Conservation (phyloP, 1,139 yeast genomes). For the Sugiyamaella pinicola region DNA sequence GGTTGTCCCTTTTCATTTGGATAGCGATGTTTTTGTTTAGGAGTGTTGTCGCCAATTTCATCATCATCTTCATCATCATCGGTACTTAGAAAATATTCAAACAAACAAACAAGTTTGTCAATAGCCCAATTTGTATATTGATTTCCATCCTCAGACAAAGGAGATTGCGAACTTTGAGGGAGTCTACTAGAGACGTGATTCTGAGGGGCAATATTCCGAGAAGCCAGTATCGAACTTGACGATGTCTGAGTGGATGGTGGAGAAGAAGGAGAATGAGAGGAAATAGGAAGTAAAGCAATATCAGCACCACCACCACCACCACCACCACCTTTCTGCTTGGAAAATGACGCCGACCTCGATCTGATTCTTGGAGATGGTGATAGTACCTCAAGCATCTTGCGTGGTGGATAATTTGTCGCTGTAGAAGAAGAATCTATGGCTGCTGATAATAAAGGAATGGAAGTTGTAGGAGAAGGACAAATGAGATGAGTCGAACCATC, state of each 20-base stretch:
- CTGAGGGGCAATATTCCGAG: slow-evolving; percentile 14
- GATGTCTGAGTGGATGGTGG: neutral
- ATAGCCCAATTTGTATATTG: slow-evolving; percentile 14
- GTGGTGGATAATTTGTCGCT: slow-evolving; percentile 8
- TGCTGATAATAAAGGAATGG: neutral
- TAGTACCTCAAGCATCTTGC: neutral
- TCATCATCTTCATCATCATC: slow-evolving; percentile 7
- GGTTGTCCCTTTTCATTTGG: neutral
- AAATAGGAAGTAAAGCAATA: neutral
- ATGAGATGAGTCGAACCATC: neutral
- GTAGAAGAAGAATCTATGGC: slow-evolving; percentile 12
- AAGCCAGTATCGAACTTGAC: slow-evolving; percentile 1
- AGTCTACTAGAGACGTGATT: slow-evolving; percentile 12
- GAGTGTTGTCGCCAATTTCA: neutral
- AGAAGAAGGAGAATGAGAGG: neutral
- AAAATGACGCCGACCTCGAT: slow-evolving; percentile 16
- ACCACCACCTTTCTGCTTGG: neutral
- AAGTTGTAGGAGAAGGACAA: slow-evolving; percentile 2
- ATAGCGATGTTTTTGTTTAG: neutral
- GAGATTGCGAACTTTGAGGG: neutral
- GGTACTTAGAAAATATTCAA: slow-evolving; percentile 13
- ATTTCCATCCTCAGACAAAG: neutral
- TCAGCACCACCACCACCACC: neutral
- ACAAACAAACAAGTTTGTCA: slow-evolving; percentile 8
- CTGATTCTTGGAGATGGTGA: slow-evolving; percentile 12